phyloP scores from a whole-genome alignment of 768 basidiomycete genomes.

The Hericium rajendrae region DNA sequence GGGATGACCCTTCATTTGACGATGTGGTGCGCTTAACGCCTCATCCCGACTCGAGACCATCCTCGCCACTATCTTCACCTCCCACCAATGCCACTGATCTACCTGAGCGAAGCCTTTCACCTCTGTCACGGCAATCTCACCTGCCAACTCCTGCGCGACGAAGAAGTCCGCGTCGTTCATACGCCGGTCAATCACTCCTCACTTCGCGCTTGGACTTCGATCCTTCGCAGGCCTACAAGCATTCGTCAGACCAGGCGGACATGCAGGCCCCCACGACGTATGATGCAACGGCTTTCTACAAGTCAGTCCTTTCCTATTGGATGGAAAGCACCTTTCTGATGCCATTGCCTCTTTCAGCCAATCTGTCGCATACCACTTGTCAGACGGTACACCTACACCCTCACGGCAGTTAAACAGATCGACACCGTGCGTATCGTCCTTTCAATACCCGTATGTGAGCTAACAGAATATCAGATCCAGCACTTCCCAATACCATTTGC shows the following conservation, averaged over 20 bases:
- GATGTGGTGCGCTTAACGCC: conserved; percentile 18
- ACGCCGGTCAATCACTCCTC: not conserved
- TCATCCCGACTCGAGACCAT: conserved; percentile 13
- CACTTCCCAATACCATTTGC: not conserved
- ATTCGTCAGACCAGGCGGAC: conserved; percentile 6
- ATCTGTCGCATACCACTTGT: conserved; percentile 42
- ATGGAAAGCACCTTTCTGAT: not conserved
- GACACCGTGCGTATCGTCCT: not conserved
- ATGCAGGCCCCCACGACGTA: conserved; percentile 12
- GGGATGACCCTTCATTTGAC: conserved; percentile 26
- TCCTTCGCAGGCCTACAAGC: conserved; percentile 38
- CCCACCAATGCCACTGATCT: not conserved
- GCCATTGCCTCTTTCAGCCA: conserved; percentile 27
- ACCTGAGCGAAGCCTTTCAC: not conserved
- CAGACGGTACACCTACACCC: not conserved
- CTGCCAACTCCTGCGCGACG: not conserved
- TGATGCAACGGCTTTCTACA: conserved; percentile 42
- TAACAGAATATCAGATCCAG: not conserved
- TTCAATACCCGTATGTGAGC: not conserved
- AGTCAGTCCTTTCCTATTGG: conserved; percentile 27
- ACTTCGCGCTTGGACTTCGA: conserved; percentile 25
- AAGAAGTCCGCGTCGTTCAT: not conserved
- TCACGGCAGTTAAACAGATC: not conserved
- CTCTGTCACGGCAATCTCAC: not conserved
- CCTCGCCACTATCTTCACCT: conserved; percentile 15